A percentile compares a stretch with the other conserved stretches of the same genome.
These are phyloP conservation scores for Elongisporangium senticosum DNA, from an alignment of 352 stramenopile species.

Conservation along the genomic window DNA sequence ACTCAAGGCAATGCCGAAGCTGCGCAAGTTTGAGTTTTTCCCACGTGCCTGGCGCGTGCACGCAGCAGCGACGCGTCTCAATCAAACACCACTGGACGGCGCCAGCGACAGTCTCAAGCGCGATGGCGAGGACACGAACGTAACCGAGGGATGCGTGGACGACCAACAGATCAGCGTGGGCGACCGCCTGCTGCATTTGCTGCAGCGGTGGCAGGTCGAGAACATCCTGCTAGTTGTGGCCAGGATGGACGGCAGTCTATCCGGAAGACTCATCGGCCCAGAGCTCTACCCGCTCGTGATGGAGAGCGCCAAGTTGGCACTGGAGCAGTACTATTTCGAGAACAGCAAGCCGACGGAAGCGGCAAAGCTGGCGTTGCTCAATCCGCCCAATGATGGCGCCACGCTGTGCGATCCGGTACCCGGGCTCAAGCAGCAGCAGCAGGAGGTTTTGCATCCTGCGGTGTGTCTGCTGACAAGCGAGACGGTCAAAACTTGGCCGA, in stretches of 20 bases:
- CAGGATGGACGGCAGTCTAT: constrained; percentile 57
- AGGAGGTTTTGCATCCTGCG: constrained; percentile 18
- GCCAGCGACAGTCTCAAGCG: constrained; percentile 7
- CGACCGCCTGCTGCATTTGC: constrained; percentile 70
- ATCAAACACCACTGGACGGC: background rate
- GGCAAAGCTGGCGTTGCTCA: constrained; percentile 41
- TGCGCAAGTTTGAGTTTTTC: constrained; percentile 44
- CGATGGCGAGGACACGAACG: constrained; percentile 12
- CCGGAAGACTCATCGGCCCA: constrained; percentile 47
- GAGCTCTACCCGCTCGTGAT: constrained; percentile 64
- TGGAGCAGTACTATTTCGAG: constrained; percentile 71
- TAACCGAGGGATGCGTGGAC: constrained; percentile 55
- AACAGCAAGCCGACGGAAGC: constrained; percentile 37
- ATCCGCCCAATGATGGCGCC: constrained; percentile 9
- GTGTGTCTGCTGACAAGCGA: constrained; percentile 51
- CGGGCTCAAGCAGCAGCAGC: constrained; percentile 11
- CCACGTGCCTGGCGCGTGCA: constrained; percentile 43
- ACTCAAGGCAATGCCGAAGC: constrained; percentile 25
- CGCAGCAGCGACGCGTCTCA: background rate
- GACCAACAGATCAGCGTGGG: constrained; percentile 46
- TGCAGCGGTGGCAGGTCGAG: constrained; percentile 77
- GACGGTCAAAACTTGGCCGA: constrained; percentile 52
- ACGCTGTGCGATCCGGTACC: constrained; percentile 9
- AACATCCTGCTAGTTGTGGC: constrained; percentile 67
- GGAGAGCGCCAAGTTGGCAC: constrained; percentile 64